These are phyloP conservation scores for Hypericum androsaemum DNA, from an alignment of 345 rosid genomes.

Conservation along the genomic window DNA sequence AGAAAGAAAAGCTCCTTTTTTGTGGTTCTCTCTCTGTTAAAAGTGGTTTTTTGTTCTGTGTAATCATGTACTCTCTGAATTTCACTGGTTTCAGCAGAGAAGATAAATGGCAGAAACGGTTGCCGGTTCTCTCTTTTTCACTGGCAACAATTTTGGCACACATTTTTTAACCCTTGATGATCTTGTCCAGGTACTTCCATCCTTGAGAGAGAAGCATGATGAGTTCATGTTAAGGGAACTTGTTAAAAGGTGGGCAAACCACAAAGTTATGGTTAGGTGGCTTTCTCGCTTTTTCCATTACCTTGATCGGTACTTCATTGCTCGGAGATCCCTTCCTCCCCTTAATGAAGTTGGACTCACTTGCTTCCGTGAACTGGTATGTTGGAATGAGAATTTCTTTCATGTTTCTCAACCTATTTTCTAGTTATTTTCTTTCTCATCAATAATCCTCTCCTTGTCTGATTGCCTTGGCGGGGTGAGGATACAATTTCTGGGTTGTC, in stretches of 20 bases:
- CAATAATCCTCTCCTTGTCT: neutral
- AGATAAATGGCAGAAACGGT: neutral
- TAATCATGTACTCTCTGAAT: neutral
- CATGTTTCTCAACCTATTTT: neutral
- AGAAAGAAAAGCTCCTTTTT: no score
- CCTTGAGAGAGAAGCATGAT: slow-evolving; percentile 31
- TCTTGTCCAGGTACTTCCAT: slow-evolving; percentile 33
- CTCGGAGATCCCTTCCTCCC: slow-evolving; percentile 25
- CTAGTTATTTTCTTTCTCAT: neutral
- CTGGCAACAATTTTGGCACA: neutral
- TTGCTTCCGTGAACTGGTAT: slow-evolving; percentile 30
- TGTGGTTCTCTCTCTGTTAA: no score
- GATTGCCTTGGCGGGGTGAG: neutral
- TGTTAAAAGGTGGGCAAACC: slow-evolving; percentile 41
- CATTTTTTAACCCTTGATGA: neutral
- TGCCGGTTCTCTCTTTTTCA: neutral
- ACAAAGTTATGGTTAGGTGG: slow-evolving; percentile 48
- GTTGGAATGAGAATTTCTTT: neutral
- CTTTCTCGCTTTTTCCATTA: slow-evolving; percentile 42
- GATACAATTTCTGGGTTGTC: neutral
- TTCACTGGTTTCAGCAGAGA: neutral
- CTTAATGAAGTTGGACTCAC: slow-evolving; percentile 36
- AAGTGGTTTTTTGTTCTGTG: no score
- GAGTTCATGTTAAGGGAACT: slow-evolving; percentile 48
- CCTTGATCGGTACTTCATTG: slow-evolving; percentile 38